Evolutionary conservation across 805 yeast species (phyloP), one percentile per base, ranked within the genome.

Genomic region (Cyberlindnera petersonii): DNA sequence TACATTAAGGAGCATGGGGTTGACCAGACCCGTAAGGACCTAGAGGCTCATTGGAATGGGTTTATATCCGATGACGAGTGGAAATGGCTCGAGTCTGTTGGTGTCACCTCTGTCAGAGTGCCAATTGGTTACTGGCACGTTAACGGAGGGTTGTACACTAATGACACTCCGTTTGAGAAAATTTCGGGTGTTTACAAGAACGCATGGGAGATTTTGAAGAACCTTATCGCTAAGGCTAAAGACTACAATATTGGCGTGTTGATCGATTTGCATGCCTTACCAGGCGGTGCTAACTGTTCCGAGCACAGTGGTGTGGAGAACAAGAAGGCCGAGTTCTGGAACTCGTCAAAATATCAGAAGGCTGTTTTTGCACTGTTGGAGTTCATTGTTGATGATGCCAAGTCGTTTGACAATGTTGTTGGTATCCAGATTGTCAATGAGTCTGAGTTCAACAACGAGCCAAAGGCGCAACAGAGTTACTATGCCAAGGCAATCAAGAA

Each of bases 121-220:
- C 98, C 98, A 7, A 63, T 91, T 47, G 98, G 98, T 0, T 91
- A 85, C 61, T 91, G 96, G 96, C 79, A 75, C 41, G 75, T 88
- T n/a, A 72, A 65, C 36, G 79, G 82, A 16, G 86, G 89, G 1
- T 48, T 51, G 14, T 82, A 68, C 56, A 63, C 77, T 29, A 60
- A 62, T 16, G 75, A 72, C 4, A 82, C 95, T 3, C 79, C 81
- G 15, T 91, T 85, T 55, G 77, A 63, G 13, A 56, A 68, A 24
- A 64, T 74, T 26, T 58, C 71, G 4, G 55, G 55, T 0, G 86
- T 85, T 4, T 91, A 91, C 60, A 47, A 48, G n/a, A 70, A 75
- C 49, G 82, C 95, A 0, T 91, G 97, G 97, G 58, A 58, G 5
- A 65, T 71, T 16, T 68, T 82, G 44, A 77, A 75, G 57, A 52